A percentile compares a stretch with the other conserved stretches of the same genome.
These are phyloP conservation scores for Pythium pyrilobum DNA, from an alignment of 352 stramenopile genomes.

Conservation along the genomic window DNA sequence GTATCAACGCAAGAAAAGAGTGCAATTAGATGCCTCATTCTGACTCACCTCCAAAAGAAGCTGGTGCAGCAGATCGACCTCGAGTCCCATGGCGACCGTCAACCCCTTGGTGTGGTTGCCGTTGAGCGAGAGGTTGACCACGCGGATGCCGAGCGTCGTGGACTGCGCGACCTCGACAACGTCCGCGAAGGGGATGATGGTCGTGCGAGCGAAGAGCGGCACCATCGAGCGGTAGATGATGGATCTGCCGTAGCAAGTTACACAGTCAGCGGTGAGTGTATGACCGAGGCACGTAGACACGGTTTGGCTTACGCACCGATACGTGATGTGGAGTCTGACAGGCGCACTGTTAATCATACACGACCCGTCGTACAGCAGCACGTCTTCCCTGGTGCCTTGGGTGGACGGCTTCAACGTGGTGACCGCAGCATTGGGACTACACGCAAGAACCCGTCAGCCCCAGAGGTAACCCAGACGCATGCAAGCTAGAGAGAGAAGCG, in stretches of 20 bases:
- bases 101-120: constrained; percentile 41
- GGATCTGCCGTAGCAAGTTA: not conserved
- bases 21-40: no score
- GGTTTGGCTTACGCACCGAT: constrained; percentile 35
- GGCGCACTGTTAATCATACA: constrained; percentile 71
- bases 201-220: constrained; percentile 65
- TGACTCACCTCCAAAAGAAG: constrained; percentile 58
- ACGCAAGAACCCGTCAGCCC: not conserved
- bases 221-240: constrained; percentile 72
- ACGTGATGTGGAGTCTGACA: constrained; percentile 69
- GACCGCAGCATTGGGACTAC: constrained; percentile 39
- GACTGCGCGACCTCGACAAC: constrained; percentile 47
- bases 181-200: constrained; percentile 53
- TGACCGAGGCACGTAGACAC: not conserved
- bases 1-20: no score
- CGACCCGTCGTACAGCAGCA: constrained; percentile 75
- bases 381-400: constrained; percentile 42
- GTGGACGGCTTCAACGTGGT: constrained; percentile 35
- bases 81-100: constrained; percentile 70
- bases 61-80: constrained; percentile 72
- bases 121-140: constrained; percentile 47
- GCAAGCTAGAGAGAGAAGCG: constrained; percentile 7
- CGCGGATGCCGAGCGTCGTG: constrained; percentile 60
- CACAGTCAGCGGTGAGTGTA: not conserved
- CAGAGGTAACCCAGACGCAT: not conserved